Evolutionary conservation across 208 protist genomes (phyloP), one percentile per base, ranked within the genome.

Genomic region (Crithidia bombi): DNA sequence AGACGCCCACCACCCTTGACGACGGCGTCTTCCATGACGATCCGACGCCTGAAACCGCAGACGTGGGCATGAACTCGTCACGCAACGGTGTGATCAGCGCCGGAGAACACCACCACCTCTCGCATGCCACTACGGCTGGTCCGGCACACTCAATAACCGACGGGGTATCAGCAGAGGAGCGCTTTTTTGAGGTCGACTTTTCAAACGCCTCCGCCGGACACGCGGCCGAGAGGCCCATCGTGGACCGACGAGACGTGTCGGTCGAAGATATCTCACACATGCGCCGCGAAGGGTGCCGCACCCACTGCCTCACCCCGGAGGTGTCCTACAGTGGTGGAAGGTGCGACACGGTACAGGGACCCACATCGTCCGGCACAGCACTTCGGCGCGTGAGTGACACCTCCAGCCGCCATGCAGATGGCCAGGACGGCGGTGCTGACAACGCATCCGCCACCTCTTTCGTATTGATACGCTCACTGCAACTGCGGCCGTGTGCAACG

Each of bases 271-370:
- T 83, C 28, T 87, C 78, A 1, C 73, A 46, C 38, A 82, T 87
- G 82, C 65, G 78, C 0, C 58, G 76, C 12, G 75, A 82, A 9
- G 78, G 82, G 33, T 83, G 73, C 58, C 73, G 78, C 23, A 69
- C 58, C n/a, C 73, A 64, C 30, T 58, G 44, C 15, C 39, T 67
- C 28, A 46, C 51, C 19, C 50, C 43, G 11, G 50, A 21, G 21
- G 5, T 62, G 7, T 69, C 70, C 10, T 46, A 23, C n/a, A 43
- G 25, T 15, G 62, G 30, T 6, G 63, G 54, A 36, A 6, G 59
- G 21, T 65, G 21, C 44, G 59, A 54, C 10, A 32, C 19, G 36
- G 11, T 21, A n/a, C 38, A 2, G 2, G 36, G 2, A 3, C 9
- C 46, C 3, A 3, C 15, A n/a, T 28, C 50, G 25, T 25, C 5